Percentiles rank a stretch among this genome's conserved stretches.
Conservation (phyloP, 306 rosid species). For the Rosa multiflora region DNA sequence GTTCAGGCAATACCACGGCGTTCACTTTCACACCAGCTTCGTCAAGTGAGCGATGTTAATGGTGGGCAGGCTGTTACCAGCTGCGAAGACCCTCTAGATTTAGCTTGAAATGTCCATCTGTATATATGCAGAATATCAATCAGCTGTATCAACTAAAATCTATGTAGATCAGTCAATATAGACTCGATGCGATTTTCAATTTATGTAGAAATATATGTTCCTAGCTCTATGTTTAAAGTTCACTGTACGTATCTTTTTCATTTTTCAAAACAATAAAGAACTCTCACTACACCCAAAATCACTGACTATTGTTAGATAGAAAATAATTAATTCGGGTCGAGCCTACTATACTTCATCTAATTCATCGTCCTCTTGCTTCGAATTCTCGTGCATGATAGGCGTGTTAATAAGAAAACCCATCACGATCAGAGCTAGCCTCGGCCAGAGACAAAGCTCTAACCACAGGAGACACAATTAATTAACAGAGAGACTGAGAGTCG, state of each 20-base stretch:
- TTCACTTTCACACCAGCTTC: slow-evolving; percentile 35
- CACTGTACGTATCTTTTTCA: too few species aligned
- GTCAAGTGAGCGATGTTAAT: slow-evolving; percentile 25
- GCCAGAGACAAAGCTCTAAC: not conserved
- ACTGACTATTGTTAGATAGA: not conserved
- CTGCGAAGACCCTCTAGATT: slow-evolving; percentile 8
- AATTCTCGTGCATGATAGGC: not conserved
- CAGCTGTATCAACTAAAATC: not conserved
- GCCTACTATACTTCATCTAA: not conserved
- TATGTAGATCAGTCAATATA: too few species aligned
- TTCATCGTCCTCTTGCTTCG: not conserved
- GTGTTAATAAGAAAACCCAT: not conserved
- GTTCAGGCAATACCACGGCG: slow-evolving; percentile 13
- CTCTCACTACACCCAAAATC: too few species aligned
- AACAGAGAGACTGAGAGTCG: not conserved
- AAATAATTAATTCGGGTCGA: not conserved
- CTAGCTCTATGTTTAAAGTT: too few species aligned
- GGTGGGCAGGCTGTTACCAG: not conserved
- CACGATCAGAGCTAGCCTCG: not conserved
- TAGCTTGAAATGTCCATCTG: slow-evolving; percentile 12
- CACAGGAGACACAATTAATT: not conserved
- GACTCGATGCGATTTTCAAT: too few species aligned
- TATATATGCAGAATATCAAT: not conserved
- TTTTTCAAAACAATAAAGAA: too few species aligned
- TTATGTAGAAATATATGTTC: too few species aligned